Evolutionary conservation across 225 moss, liverwort and hornwort genomes (phyloP), one percentile per base, ranked within the genome.

Genomic region (Sphagnum tenellum): DNA sequence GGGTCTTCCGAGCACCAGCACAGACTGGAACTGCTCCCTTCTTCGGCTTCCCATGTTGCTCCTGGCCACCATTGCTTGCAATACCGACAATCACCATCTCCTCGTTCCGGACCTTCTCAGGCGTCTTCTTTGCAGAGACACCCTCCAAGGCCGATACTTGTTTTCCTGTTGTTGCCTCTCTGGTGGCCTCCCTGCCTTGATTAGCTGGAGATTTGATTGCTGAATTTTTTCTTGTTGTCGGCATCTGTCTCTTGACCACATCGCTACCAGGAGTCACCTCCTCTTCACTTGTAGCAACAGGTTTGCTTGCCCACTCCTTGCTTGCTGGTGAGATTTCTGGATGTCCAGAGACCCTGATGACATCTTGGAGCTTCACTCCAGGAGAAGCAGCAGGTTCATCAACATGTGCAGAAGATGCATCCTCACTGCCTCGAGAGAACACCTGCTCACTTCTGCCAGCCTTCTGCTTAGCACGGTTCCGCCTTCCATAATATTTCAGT

Each of bases 401-500:
- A 73, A 47, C 71, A 59, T 48, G 72, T 62, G 70, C 46, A 48
- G 51, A 74, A 64, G 70, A 72, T 69, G 70, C 78, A 62, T 80
- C 80, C 80, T 64, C 53, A 9, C 10, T 69, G 66, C 48, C 49
- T 57, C 66, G 59, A 66, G 62, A 71, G 7, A 64, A 74, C 59
- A 5, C 9, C 0, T 63, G 61, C 9, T 80, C 84, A 65, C 59
- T 66, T 66, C 72, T 75, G 72, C 75, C 70, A 54, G 68, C 57
- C 45, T 77, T 77, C 73, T 75, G 75, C 73, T 78, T 84, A 0
- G 80, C 68, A 64, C 84, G 84, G 73, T 84, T 81, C 70, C 80
- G 80, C 80, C 84, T 75, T 70, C 84, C 84, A 75, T 84, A 84
- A 75, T 80, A 84, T 84, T 84, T 84, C 80, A 84, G 78, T 80